Evolutionary conservation across 2,329 filamentous ascomycete species (phyloP), one percentile per base, ranked within the genome.

Genomic region (Fusarium sp.): DNA sequence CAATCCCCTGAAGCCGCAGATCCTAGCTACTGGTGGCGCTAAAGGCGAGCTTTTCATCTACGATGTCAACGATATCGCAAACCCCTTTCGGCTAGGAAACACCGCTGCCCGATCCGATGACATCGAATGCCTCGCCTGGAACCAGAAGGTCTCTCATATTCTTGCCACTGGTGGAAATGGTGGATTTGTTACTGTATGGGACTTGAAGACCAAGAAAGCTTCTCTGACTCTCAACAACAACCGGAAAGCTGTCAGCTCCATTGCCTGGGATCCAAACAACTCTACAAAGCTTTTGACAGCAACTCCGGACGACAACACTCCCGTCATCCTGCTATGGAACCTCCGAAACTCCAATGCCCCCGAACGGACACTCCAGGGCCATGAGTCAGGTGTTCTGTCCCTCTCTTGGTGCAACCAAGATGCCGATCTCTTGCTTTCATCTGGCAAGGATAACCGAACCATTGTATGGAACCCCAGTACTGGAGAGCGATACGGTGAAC

Each of bases 141-240:
- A 99, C 82, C 94, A 94, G 77, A 98, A 97, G 83, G 95, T 98
- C 42, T 89, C 95, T 15, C 95, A 99, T 78, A 99, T 99, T 78
- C 84, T 99, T 72, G 96, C 95, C 19, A 98, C 95, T 11, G 96
- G 96, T 71, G 95, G 94, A 77, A 92, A 90, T 66, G 94, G 94
- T 50, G 96, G 96, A 6, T 97, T 98, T 76, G 94, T 98, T 36
- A 98, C 96, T 3, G 95, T 99, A 19, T 99, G 96, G 96, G 96
- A 99, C 82, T 87, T 98, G 70, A 98, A 97, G 85, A 94, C 93
- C 14, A 98, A 97, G 88, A 98, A 97, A 83, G 94, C 97, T 73
- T 98, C 94, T 57, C 84, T 99, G 80, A 98, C 94, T 36, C 85
- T 99, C 70, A 99, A 98, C 84, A 96, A 97, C 77, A 96, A 93